Conservation (phyloP, 768 basidiomycete genomes). For the Naganishia onofrii region DNA sequence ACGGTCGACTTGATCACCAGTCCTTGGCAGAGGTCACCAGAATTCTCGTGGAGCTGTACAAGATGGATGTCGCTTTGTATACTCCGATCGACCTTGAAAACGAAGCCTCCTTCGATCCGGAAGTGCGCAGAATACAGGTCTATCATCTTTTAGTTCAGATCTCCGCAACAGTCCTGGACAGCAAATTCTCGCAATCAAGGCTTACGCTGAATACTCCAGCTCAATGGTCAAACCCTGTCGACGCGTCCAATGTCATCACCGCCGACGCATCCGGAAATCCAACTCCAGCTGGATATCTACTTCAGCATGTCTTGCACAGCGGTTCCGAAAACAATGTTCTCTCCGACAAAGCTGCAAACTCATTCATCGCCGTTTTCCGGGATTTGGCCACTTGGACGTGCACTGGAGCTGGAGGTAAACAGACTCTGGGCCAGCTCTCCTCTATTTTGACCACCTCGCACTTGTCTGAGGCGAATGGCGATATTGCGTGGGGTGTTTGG, state of each 20-base stretch:
- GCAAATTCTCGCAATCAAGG: background rate
- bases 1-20: slow-evolving; percentile 32
- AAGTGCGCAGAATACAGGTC: slow-evolving; percentile 29
- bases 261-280: slow-evolving; percentile 30
- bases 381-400: slow-evolving; percentile 30
- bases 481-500: slow-evolving; percentile 19
- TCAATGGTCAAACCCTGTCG: background rate
- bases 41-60: slow-evolving; percentile 37
- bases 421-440: slow-evolving; percentile 33
- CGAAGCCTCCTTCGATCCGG: slow-evolving; percentile 28
- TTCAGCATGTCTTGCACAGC: slow-evolving; percentile 33
- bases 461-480: background rate
- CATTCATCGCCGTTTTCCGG: slow-evolving; percentile 19
- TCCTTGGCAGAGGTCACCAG: slow-evolving; percentile 32
- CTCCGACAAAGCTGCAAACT: background rate
- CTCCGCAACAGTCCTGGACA: slow-evolving; percentile 8
- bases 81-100: slow-evolving; percentile 35
- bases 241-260: slow-evolving; percentile 27
- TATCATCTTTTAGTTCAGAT: slow-evolving; percentile 32
- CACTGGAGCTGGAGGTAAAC: slow-evolving; percentile 28
- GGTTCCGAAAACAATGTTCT: background rate
- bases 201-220: background rate
- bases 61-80: slow-evolving; percentile 34
- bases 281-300: slow-evolving; percentile 34
- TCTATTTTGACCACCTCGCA: slow-evolving; percentile 4